Evolutionary conservation across 2,329 filamentous ascomycete genomes (phyloP).

Genomic region (Aspergillus sp.): DNA sequence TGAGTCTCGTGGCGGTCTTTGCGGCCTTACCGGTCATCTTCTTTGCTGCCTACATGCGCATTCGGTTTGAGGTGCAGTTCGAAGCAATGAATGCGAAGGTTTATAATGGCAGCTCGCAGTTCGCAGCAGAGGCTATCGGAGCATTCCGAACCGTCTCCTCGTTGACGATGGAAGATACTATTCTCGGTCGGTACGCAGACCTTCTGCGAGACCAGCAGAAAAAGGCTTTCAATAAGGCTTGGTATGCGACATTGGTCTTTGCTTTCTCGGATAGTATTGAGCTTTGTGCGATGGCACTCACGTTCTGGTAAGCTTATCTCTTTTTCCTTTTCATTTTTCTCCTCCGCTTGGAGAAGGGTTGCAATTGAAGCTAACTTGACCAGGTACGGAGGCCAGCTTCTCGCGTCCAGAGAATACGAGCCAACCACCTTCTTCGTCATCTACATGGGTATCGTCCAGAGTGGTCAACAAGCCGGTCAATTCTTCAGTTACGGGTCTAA

Average conservation of each 20-base stretch:
- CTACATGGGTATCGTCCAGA: constrained; percentile 67
- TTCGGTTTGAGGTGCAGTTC: constrained; percentile 67
- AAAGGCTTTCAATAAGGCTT: constrained; percentile 61
- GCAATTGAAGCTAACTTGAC: not conserved
- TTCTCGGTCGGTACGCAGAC: constrained; percentile 59
- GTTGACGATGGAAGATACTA: constrained; percentile 67
- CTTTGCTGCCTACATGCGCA: constrained; percentile 49
- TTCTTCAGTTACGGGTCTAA: constrained; percentile 67
- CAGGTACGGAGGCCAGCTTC: constrained; percentile 64
- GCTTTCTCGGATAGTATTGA: constrained; percentile 68
- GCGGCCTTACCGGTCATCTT: constrained; percentile 56
- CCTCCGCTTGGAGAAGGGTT: too few relatives aligned
- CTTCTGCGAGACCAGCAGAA: constrained; percentile 61
- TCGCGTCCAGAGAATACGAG: constrained; percentile 52
- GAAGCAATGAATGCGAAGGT: constrained; percentile 67
- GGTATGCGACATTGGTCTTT: constrained; percentile 64
- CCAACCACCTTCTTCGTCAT: constrained; percentile 54
- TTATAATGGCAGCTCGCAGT: constrained; percentile 70
- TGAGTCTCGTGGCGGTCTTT: constrained; percentile 66
- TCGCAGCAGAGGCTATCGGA: constrained; percentile 71
- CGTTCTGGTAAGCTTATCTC: constrained; percentile 51
- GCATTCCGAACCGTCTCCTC: constrained; percentile 72
- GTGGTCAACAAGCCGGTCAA: constrained; percentile 65
- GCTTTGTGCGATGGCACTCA: constrained; percentile 62
- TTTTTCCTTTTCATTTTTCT: not conserved